Conservation (phyloP, 805 yeast species). For the Barnettozyma salicaria region DNA sequence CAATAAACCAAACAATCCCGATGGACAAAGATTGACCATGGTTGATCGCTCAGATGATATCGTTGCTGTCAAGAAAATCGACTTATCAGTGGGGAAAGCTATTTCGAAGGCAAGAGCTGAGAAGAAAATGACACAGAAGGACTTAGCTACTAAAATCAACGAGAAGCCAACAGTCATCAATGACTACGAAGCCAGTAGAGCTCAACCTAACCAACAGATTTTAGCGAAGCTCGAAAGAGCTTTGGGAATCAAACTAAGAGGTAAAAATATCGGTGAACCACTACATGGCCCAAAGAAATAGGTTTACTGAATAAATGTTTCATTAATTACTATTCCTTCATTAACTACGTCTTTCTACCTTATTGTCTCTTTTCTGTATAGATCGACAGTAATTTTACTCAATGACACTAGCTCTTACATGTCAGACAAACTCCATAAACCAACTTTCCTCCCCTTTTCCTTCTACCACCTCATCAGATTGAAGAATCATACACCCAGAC, state of each 20-base stretch:
- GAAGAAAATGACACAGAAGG: conserved; percentile 88
- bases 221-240: conserved; percentile 90
- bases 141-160: conserved; percentile 88
- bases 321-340: too few species aligned
- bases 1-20: conserved; percentile 63
- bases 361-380: too few species aligned
- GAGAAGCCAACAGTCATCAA: conserved; percentile 94
- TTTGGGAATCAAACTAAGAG: conserved; percentile 90
- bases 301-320: too few species aligned
- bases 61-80: conserved; percentile 86
- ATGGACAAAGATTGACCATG: conserved; percentile 92
- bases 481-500: too few species aligned
- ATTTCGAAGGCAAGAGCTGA: conserved; percentile 82
- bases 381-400: too few species aligned
- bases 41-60: conserved; percentile 92
- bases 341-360: too few species aligned
- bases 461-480: too few species aligned
- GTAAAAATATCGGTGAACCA: conserved; percentile 92
- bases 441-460: too few species aligned
- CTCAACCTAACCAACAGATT: conserved; percentile 92
- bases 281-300: conserved; percentile 43
- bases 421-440: too few species aligned
- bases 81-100: conserved; percentile 78
- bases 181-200: conserved; percentile 96
- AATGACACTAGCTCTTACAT: too few species aligned